These are phyloP conservation scores for Sporothrix protearum DNA, from an alignment of 2,329 filamentous ascomycete genomes.

Conservation along the genomic window DNA sequence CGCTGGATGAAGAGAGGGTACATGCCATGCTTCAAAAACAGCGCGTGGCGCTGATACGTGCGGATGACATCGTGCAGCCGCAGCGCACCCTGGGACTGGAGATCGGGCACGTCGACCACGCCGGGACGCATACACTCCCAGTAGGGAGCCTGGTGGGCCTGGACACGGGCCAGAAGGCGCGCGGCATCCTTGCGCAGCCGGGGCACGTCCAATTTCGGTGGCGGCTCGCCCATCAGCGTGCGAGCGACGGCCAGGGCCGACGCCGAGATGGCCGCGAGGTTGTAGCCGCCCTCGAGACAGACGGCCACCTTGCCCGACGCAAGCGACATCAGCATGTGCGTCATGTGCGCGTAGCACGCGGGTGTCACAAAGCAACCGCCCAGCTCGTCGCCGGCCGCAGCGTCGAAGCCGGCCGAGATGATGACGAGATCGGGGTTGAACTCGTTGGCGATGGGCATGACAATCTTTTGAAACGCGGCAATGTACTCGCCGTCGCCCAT, in stretches of 20 bases:
- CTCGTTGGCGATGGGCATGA: constrained; percentile 93
- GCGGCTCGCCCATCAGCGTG: constrained; percentile 93
- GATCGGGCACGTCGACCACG: constrained; percentile 51
- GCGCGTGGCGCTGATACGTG: constrained; percentile 65
- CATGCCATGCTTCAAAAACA: constrained; percentile 74
- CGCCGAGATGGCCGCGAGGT: constrained; percentile 84
- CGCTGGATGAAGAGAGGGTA: constrained; percentile 75
- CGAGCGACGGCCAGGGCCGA: constrained; percentile 88
- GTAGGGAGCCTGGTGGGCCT: constrained; percentile 62
- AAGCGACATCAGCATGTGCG: constrained; percentile 96
- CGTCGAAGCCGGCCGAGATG: constrained; percentile 93
- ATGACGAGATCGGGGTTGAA: constrained; percentile 94
- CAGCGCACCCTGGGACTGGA: constrained; percentile 52
- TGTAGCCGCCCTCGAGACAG: constrained; percentile 94
- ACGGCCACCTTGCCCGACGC: constrained; percentile 86
- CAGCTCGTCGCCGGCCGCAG: constrained; percentile 86
- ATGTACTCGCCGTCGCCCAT: constrained; percentile 98
- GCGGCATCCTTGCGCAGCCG: constrained; percentile 57
- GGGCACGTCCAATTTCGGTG: constrained; percentile 57
- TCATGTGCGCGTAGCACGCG: constrained; percentile 94
- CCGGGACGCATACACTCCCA: constrained; percentile 86
- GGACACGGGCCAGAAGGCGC: constrained; percentile 55
- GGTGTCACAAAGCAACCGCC: constrained; percentile 92
- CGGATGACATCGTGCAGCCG: constrained; percentile 78
- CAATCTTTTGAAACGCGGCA: constrained; percentile 89